Base-by-base conservation (phyloP, 163 green algal species). In the Prototheca stagnorum region DNA sequence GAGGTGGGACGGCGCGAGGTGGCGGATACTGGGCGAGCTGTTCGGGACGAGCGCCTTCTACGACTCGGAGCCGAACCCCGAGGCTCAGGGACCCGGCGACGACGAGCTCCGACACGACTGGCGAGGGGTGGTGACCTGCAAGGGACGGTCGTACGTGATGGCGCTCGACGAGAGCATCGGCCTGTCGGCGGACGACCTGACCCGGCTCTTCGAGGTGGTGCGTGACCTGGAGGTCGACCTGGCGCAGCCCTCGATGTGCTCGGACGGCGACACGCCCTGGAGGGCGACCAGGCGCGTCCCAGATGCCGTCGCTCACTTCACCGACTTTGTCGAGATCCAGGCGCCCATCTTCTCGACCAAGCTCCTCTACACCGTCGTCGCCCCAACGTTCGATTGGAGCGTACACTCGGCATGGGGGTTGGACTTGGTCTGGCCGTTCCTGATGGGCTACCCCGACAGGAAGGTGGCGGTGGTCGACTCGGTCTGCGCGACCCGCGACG, bases 401-500 rank as follows among this genome's bases (percentile, higher is more conserved):
- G 42, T 15, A 4, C 23, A 36, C 42, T 34, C 16, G 5, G 42
- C 25, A 22, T 49, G 42, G 42, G 42, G 39, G 12, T 12, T 49
- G 24, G 42, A 49, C 25, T 19, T 16, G 0, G 3, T 49, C 24
- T 49, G 42, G 42, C 24, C 42, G 4, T 16, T 53, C 28, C 28
- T 64, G 41, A 35, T 60, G 27, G 28, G 23, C n/a, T 68, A 68
- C 24, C 51, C 51, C 0, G 29, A 14, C 15, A 39, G 59, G 22
- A 49, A 31, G 22, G 55, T 68, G 9, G 62, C 46, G 14, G 46
- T 71, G 1, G 34, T 71, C 3, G 62, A 71, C 35, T 12, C 1
- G 4, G 25, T 35, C 1, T 49, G 42, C 42, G 35, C 35, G 42
- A 25, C 16, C 5, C 42, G n/a, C n/a, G n/a, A n/a, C n/a, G n/a